Evolutionary conservation across 148 eudicot species (phyloP).

Genomic region (Vaccinium darrowii): DNA sequence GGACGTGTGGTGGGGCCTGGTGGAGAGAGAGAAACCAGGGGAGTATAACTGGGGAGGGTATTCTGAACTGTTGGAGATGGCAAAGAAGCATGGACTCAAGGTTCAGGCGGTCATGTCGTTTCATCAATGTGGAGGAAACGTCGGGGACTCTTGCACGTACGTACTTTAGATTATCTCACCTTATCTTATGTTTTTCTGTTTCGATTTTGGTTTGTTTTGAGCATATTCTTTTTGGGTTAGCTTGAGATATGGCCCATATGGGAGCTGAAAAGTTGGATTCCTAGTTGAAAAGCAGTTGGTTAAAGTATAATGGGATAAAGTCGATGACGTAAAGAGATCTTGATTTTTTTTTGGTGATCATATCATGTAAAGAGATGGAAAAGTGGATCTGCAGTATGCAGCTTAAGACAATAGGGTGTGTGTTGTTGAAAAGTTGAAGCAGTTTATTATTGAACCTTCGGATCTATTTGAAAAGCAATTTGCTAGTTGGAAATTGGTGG

Average conservation of each 20-base stretch:
- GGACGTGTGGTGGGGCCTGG: slow-evolving; percentile 98
- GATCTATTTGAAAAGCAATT: not conserved
- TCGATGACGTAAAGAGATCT: not conserved
- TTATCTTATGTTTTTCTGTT: slow-evolving; percentile 5
- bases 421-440: not conserved
- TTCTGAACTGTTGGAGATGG: slow-evolving; percentile 69
- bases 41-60: slow-evolving; percentile 88
- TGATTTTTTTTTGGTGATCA: too few species aligned
- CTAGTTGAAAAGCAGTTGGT: not conserved
- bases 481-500: not conserved
- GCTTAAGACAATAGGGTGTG: not conserved
- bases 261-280: too few species aligned
- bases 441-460: not conserved
- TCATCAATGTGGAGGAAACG: slow-evolving; percentile 94
- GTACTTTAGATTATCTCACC: slow-evolving; percentile 20
- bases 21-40: slow-evolving; percentile 74
- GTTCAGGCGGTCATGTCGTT: slow-evolving; percentile 95
- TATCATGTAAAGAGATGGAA: too few species aligned
- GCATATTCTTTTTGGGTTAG: not conserved
- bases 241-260: not conserved
- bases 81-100: slow-evolving; percentile 60
- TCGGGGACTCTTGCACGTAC: slow-evolving; percentile 85
- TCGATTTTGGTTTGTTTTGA: not conserved
- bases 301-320: not conserved
- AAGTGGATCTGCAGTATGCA: too few species aligned